Base-by-base conservation (phyloP, 192 early-diverging fungal genomes). In the Backusella liffmaniae region DNA sequence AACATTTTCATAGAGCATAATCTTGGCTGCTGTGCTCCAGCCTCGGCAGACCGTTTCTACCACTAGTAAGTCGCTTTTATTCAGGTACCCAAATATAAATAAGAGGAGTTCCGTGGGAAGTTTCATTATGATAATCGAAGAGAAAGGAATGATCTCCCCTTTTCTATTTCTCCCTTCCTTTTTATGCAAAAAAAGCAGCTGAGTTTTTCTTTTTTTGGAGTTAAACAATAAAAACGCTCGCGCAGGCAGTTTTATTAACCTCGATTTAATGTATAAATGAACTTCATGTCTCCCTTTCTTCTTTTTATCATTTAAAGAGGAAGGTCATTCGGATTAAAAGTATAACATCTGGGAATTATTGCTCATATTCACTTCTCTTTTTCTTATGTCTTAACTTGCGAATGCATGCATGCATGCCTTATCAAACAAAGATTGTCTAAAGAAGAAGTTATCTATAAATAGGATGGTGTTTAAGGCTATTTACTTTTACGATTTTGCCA, bases 101-200 rank as follows among this genome's bases (percentile, higher is more conserved):
- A 62, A 62, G 21, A 62, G 56, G 26, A 62, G 26, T n/a, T 62
- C 56, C 13, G 56, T 62, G 56, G 56, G 56, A 62, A 62, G 56
- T 62, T 62, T 29, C 56, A 62, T 62, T 26, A 5, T 62, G 3
- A 29, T 62, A 29, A 62, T 16, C 15, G 12, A 26, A 49, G 18
- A 18, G 23, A 59, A 59, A 23, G 10, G 56, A 23, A 29, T 29
- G 18, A 26, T 59, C 26, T 59, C 23, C 23, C 23, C 21, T 59
- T 26, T 26, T 26, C 56, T 59, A 1, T 8, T 12, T 13, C 7
- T 59, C 29, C 56, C 18, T 59, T 59, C 56, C 56, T 18, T 12
- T 59, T 59, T 12, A 59, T 59, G 56, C 56, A 59, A 59, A 56
- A 23, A 59, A 59, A 23, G 3, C 7, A 59, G 53, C 53, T 59